Percentiles rank a stretch among this genome's conserved stretches.
Evolutionary conservation across 2,329 filamentous ascomycete species (phyloP).

Genomic region (Colletotrichum simmondsii): DNA sequence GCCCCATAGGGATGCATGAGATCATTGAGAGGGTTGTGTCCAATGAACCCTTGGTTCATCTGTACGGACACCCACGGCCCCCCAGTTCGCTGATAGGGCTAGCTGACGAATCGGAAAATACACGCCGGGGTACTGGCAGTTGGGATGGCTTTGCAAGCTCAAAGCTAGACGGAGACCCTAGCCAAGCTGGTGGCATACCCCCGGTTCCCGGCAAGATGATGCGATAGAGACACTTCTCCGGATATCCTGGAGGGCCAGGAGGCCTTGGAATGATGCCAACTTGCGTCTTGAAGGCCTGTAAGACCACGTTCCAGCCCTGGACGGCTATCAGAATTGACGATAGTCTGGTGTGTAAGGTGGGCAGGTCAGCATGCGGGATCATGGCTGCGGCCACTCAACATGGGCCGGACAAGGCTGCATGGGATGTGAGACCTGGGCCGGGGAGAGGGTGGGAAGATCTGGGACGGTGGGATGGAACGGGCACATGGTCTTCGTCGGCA

Average conservation of each 20-base stretch:
- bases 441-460: constrained; percentile 7
- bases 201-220: constrained; percentile 10
- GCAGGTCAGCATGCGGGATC: neutral
- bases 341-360: neutral
- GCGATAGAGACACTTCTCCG: neutral
- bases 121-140: constrained; percentile 10
- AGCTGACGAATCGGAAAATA: constrained; percentile 31
- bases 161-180: constrained; percentile 28
- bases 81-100: constrained; percentile 17
- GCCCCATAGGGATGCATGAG: constrained; percentile 35
- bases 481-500: neutral
- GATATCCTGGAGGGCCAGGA: neutral
- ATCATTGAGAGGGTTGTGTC: constrained; percentile 3
- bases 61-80: neutral
- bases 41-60: constrained; percentile 15
- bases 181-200: constrained; percentile 24
- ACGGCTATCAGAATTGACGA: neutral
- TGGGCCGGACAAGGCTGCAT: constrained; percentile 18
- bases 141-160: constrained; percentile 31
- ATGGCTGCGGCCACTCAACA: neutral
- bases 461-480: neutral
- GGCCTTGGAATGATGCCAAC: constrained; percentile 31
- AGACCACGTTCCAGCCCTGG: neutral
- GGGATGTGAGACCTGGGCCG: constrained; percentile 15
- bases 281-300: constrained; percentile 9